phyloP scores from a whole-genome alignment of 2,329 filamentous ascomycete genomes.

The Tolypocladium guangdongense region DNA sequence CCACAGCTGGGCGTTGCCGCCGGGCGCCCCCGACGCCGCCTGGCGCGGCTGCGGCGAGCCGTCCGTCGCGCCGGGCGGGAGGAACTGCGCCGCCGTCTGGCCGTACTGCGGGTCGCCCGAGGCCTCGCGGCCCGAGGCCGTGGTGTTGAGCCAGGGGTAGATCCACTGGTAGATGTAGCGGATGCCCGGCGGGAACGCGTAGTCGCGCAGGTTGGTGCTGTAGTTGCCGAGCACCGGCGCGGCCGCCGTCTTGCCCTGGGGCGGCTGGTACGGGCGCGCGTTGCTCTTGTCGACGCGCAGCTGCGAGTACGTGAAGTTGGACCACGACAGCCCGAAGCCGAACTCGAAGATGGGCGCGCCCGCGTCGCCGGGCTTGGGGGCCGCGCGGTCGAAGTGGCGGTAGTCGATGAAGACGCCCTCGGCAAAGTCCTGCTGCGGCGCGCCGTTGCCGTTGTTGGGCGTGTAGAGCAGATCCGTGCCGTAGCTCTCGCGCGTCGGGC shows the following conservation, averaged over 20 bases:
- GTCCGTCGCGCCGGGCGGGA: slow-evolving; percentile 48
- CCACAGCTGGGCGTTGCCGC: slow-evolving; percentile 55
- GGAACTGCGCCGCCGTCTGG: slow-evolving; percentile 41
- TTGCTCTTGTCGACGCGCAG: slow-evolving; percentile 42
- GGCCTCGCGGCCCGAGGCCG: slow-evolving; percentile 42
- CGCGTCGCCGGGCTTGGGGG: slow-evolving; percentile 18
- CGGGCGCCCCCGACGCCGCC: slow-evolving; percentile 41
- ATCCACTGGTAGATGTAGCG: slow-evolving; percentile 44
- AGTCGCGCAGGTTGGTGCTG: slow-evolving; percentile 52
- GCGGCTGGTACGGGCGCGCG: slow-evolving; percentile 44
- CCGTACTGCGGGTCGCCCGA: slow-evolving; percentile 52
- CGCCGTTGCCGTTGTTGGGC: slow-evolving; percentile 54
- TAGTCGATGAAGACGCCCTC: slow-evolving; percentile 73
- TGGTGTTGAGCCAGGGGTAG: slow-evolving; percentile 64
- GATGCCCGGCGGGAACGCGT: slow-evolving; percentile 54
- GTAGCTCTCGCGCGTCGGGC: slow-evolving; percentile 54
- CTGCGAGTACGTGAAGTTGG: slow-evolving; percentile 65
- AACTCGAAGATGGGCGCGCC: slow-evolving; percentile 66
- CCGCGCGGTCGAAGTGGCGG: slow-evolving; percentile 54
- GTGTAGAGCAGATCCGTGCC: slow-evolving; percentile 55
- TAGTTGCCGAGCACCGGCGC: slow-evolving; percentile 56
- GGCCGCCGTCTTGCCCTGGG: slow-evolving; percentile 47
- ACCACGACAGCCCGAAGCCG: slow-evolving; percentile 71
- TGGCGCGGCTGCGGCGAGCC: slow-evolving; percentile 44
- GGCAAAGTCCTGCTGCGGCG: slow-evolving; percentile 62